These are phyloP conservation scores for Fomitopsis pinicola DNA, from an alignment of 1,284 basidiomycete genomes.

Conservation along the genomic window DNA sequence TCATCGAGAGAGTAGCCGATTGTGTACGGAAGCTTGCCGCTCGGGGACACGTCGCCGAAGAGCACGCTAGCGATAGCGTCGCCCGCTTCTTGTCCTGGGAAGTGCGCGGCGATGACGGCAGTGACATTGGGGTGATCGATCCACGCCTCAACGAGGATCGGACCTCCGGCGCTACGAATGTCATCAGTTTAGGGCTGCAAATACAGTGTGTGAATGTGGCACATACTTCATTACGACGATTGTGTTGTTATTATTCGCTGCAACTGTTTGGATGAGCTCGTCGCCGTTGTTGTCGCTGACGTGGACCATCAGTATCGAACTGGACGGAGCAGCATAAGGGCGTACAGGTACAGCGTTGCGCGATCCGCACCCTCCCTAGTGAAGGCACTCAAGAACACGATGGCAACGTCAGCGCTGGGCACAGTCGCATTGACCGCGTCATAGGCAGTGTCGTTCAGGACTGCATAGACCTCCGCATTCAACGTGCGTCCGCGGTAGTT, in stretches of 20 bases:
- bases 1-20: conserved; percentile 65
- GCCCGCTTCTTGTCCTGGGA: conserved; percentile 51
- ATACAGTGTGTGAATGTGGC: background rate
- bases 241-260: conserved; percentile 41
- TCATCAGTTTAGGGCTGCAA: background rate
- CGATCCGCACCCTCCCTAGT: conserved; percentile 54
- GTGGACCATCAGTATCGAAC: background rate
- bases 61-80: conserved; percentile 47
- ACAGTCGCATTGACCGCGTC: background rate
- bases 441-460: background rate
- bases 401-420: conserved; percentile 34
- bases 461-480: conserved; percentile 28
- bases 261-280: conserved; percentile 27
- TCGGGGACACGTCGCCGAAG: conserved; percentile 42
- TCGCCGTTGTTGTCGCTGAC: conserved; percentile 59
- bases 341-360: background rate
- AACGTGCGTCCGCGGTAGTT: conserved; percentile 31
- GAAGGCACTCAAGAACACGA: conserved; percentile 55
- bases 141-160: conserved; percentile 45
- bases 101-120: conserved; percentile 18
- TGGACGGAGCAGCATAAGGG: background rate
- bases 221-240: conserved; percentile 47
- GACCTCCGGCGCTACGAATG: conserved; percentile 32
- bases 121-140: conserved; percentile 36
- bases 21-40: conserved; percentile 73